Percentiles rank a stretch among this genome's conserved stretches.
Evolutionary conservation across 371 early-diverging fungal species (phyloP).

Genomic region (Rhizopus delemar): DNA sequence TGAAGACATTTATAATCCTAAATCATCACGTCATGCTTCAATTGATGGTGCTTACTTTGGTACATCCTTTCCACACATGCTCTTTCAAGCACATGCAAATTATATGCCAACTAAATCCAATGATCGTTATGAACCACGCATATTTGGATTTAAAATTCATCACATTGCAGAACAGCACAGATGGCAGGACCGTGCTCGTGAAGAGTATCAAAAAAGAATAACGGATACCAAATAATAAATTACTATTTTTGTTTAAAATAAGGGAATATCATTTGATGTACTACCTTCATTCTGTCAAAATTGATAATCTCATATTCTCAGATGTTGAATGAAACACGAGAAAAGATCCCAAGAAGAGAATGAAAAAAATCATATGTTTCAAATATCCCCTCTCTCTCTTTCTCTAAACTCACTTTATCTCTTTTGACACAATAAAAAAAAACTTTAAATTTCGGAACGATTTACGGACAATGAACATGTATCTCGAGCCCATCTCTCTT

Average conservation of each 20-base stretch:
- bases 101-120: slow-evolving; percentile 62
- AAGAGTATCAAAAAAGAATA: slow-evolving; percentile 48
- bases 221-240: not conserved
- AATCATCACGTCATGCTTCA: slow-evolving; percentile 67
- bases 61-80: slow-evolving; percentile 92
- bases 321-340: not conserved
- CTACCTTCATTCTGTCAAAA: not conserved
- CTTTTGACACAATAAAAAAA: no score
- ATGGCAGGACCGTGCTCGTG: slow-evolving; percentile 78
- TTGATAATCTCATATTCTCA: no score
- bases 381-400: no score
- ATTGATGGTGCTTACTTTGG: slow-evolving; percentile 98
- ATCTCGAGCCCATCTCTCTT: no score
- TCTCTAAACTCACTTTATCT: no score
- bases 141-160: slow-evolving; percentile 93
- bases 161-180: slow-evolving; percentile 78
- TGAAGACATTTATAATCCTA: slow-evolving; percentile 91
- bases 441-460: no score
- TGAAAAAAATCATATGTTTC: no score
- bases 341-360: not conserved
- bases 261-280: not conserved
- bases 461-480: no score
- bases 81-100: slow-evolving; percentile 87
- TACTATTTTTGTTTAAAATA: not conserved
- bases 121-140: slow-evolving; percentile 84